Conservation (phyloP, 2,329 filamentous ascomycete genomes). For the Parastagonospora avenae region DNA sequence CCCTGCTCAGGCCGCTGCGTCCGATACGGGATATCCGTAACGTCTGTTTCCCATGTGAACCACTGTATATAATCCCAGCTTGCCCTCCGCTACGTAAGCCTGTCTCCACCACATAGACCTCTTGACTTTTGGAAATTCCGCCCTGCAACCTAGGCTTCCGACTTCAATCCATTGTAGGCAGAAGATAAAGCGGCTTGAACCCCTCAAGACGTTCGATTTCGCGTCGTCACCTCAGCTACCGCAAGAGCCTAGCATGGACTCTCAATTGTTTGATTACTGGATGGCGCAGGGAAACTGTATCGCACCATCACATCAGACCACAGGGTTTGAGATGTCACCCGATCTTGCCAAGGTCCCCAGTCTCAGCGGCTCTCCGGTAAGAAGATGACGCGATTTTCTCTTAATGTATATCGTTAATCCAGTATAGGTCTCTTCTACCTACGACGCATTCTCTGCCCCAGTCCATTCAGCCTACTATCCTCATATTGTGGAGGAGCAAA, state of each 20-base stretch:
- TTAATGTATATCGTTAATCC: constrained; percentile 7
- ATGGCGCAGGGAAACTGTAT: constrained; percentile 42
- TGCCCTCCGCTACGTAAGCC: constrained; percentile 39
- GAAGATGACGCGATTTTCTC: constrained; percentile 6
- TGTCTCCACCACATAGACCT: constrained; percentile 31
- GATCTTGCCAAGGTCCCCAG: constrained; percentile 46
- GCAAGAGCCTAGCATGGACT: constrained; percentile 32
- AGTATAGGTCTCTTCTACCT: constrained; percentile 43
- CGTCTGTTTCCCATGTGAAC: constrained; percentile 10
- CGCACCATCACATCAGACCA: constrained; percentile 35
- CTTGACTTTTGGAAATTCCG: constrained; percentile 11
- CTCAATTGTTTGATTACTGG: constrained; percentile 46
- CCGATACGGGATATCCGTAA: constrained; percentile 24
- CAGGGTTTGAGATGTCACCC: constrained; percentile 40
- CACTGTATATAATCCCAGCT: constrained; percentile 42
- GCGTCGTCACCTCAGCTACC: no score
- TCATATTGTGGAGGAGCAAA: constrained; percentile 38
- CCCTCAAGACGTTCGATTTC: no score
- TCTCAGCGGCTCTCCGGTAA: constrained; percentile 46
- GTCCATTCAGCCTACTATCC: constrained; percentile 41
- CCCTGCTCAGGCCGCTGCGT: constrained; percentile 30
- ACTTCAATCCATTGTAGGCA: neutral
- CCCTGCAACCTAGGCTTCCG: neutral
- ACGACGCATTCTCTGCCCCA: constrained; percentile 41
- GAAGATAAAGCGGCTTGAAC: no score